phyloP scores from a whole-genome alignment of 352 stramenopile genomes.

The Pythium grandisporangium region DNA sequence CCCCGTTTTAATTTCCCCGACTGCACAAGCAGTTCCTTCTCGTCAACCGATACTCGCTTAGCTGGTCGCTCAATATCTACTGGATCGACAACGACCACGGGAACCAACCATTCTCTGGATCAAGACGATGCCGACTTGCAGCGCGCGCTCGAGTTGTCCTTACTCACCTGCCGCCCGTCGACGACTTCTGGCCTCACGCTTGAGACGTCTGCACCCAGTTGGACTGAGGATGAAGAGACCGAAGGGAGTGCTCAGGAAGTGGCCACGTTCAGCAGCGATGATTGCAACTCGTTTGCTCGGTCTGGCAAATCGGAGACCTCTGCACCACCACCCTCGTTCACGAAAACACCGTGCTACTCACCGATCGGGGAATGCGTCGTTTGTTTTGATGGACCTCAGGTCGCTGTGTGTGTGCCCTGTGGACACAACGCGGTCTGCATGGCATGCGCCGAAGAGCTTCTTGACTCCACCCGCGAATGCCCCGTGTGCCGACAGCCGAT shows the following conservation, averaged over 20 bases:
- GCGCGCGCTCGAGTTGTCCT: slow-evolving; percentile 43
- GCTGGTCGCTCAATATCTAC: slow-evolving; percentile 4
- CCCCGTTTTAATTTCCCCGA: slow-evolving; percentile 4
- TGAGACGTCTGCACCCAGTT: slow-evolving; percentile 16
- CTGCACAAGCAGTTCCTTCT: background rate
- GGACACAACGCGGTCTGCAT: slow-evolving; percentile 81
- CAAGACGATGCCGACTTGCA: slow-evolving; percentile 48
- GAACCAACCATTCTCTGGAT: slow-evolving; percentile 11
- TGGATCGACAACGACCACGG: slow-evolving; percentile 7
- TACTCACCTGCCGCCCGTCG: slow-evolving; percentile 15
- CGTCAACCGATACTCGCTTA: background rate
- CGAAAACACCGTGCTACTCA: slow-evolving; percentile 20
- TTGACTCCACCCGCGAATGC: slow-evolving; percentile 45
- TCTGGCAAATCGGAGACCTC: background rate
- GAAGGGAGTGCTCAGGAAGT: background rate
- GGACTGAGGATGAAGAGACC: slow-evolving; percentile 12
- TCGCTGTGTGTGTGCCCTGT: slow-evolving; percentile 70
- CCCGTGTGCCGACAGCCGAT: slow-evolving; percentile 60
- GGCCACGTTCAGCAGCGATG: background rate
- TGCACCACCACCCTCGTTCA: slow-evolving; percentile 23
- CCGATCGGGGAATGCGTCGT: slow-evolving; percentile 65
- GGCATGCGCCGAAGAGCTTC: slow-evolving; percentile 60
- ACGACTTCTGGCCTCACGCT: slow-evolving; percentile 14
- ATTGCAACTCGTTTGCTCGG: background rate
- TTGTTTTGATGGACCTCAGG: slow-evolving; percentile 69